Evolutionary conservation across 1,139 yeast species (phyloP).

Genomic region (Pichia sp.): DNA sequence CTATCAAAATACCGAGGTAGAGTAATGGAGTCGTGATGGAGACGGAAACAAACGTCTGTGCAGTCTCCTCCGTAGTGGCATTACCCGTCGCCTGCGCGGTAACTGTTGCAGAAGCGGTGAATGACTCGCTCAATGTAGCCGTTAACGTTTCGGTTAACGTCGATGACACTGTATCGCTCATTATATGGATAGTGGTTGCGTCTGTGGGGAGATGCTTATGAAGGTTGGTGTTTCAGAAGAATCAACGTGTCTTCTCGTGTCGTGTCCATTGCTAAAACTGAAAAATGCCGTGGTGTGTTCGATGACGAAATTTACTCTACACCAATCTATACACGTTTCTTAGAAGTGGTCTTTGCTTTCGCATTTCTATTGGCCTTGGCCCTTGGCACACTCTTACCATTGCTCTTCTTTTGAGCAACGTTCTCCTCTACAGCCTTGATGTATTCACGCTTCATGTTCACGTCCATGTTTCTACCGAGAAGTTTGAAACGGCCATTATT

Average conservation of each 20-base stretch:
- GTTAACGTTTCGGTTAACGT: neutral
- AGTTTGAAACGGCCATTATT: constrained; percentile 35
- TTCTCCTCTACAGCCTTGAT: constrained; percentile 15
- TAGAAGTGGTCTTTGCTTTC: too few species aligned
- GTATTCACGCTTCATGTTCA: constrained; percentile 28
- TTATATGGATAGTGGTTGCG: too few species aligned
- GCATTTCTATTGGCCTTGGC: too few species aligned
- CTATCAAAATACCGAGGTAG: constrained; percentile 64
- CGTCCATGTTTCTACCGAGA: constrained; percentile 28
- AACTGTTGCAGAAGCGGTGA: neutral
- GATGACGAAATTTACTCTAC: too few species aligned
- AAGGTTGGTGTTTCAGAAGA: too few species aligned
- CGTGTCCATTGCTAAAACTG: too few species aligned
- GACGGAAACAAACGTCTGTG: constrained; percentile 27
- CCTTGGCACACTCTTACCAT: too few species aligned
- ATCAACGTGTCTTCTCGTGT: too few species aligned
- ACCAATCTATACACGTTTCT: neutral
- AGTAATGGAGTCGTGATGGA: constrained; percentile 83
- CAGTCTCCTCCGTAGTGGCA: constrained; percentile 1
- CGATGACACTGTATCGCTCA: too few species aligned
- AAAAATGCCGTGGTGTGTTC: too few species aligned
- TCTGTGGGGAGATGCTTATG: too few species aligned
- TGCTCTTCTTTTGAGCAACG: too few species aligned
- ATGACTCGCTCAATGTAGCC: constrained; percentile 1
- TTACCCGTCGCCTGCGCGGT: constrained; percentile 8